Conservation (phyloP, 2,329 filamentous ascomycete genomes). For the Diaporthe vaccinii region DNA sequence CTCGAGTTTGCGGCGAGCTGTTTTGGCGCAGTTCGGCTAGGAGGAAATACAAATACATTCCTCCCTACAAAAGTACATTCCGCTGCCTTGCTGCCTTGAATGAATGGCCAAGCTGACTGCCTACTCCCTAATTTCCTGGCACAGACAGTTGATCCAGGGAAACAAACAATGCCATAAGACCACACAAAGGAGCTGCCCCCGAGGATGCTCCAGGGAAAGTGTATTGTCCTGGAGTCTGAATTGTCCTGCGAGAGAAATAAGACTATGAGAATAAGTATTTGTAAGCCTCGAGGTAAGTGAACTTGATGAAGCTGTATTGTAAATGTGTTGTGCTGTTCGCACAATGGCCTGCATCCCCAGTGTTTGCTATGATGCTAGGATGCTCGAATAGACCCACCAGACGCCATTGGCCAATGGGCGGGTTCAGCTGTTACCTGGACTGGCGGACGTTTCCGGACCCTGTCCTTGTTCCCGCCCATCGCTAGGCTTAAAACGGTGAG, state of each 20-base stretch:
- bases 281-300: not conserved
- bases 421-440: not conserved
- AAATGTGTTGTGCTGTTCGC: not conserved
- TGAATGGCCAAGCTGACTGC: not conserved
- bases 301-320: not conserved
- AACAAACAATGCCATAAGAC: not conserved
- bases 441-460: not conserved
- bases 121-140: not conserved
- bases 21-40: not conserved
- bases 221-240: not conserved
- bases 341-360: not conserved
- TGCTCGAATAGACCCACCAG: not conserved
- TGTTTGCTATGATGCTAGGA: not conserved
- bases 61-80: not conserved
- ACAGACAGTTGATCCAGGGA: not conserved
- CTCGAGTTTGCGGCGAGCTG: not conserved
- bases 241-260: not conserved
- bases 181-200: not conserved
- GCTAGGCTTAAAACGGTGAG: conserved; percentile 27
- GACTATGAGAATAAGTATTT: too few species aligned
- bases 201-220: not conserved
- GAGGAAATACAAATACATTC: not conserved
- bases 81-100: not conserved
- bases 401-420: conserved; percentile 23
- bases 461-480: conserved; percentile 12